Evolutionary conservation across 352 stramenopile genomes (phyloP), one percentile per base, ranked within the genome.

Genomic region (Pythium monospermum): DNA sequence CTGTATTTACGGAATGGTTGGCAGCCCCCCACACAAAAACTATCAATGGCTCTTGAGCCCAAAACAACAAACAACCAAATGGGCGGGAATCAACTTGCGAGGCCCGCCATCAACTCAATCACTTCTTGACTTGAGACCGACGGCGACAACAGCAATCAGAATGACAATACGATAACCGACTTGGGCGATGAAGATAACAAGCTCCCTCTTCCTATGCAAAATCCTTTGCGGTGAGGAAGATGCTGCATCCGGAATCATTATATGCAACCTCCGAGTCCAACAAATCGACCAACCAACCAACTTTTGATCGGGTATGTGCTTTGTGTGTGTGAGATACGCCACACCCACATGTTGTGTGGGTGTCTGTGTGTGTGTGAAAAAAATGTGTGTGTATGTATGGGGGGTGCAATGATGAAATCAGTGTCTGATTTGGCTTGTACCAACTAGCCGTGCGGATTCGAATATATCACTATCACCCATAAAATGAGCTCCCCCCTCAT

Each of bases 381-480:
- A 50, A n/a, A 46, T 56, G 13, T 65, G 15, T 41, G 30, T 68
- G 32, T 36, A 15, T 61, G 36, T 58, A 31, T 65, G 30, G 51
- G 39, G 60, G 68, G 66, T 84, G 82, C 82, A 53, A 91, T 91
- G 82, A 93, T 91, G 82, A 87, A 91, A 85, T 52, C 40, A 60
- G 57, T 75, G 53, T 68, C 79, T 84, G 69, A 87, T 77, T 71
- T 83, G 83, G 83, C 83, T 94, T 94, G 80, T 69, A 94, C 83
- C 83, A 94, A 94, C 83, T 91, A 94, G 83, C 80, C 78, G 54
- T 94, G 83, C 87, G 75, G 83, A 90, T 48, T 89, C 68, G 58
- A 90, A 91, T 83, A 81, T 88, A 91, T 87, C 80, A 94, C 80
- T 91, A 94, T 94, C 83, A 94, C 83, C 83, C 83, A 94, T 94